phyloP scores from a whole-genome alignment of 2,329 filamentous ascomycete genomes.

The Ophiostoma sp. region DNA sequence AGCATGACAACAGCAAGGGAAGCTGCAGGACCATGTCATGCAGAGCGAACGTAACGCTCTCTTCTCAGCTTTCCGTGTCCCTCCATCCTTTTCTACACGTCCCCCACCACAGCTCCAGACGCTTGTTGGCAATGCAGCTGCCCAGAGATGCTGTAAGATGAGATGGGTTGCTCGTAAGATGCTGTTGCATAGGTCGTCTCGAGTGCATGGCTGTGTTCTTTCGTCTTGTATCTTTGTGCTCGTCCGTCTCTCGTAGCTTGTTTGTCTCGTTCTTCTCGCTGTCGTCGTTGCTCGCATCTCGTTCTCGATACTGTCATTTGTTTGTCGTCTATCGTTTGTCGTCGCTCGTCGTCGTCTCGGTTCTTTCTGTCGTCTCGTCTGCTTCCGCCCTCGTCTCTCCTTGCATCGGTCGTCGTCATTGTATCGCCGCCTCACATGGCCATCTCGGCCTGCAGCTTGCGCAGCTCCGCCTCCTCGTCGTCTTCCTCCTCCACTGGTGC shows the following conservation, averaged over 20 bases:
- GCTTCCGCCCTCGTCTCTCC: not conserved
- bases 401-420: not conserved
- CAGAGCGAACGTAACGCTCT: not conserved
- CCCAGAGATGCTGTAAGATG: not conserved
- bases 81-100: too few species aligned
- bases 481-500: slow-evolving; percentile 68
- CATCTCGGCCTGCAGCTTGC: slow-evolving; percentile 95
- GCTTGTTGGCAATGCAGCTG: not conserved
- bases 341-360: not conserved
- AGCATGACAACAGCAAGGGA: not conserved
- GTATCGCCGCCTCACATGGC: slow-evolving; percentile 66
- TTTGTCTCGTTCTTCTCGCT: not conserved
- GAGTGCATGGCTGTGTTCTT: not conserved
- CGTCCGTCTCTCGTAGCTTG: not conserved
- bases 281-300: not conserved
- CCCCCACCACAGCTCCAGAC: slow-evolving; percentile 1
- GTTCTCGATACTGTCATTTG: not conserved
- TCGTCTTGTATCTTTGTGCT: not conserved
- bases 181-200: not conserved
- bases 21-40: not conserved
- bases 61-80: not conserved
- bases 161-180: not conserved
- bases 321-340: not conserved
- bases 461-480: slow-evolving; percentile 92
- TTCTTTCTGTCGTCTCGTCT: not conserved